Evolutionary conservation across 441 rosid genomes (phyloP), one percentile per base, ranked within the genome.

Genomic region (Melastoma candidum): DNA sequence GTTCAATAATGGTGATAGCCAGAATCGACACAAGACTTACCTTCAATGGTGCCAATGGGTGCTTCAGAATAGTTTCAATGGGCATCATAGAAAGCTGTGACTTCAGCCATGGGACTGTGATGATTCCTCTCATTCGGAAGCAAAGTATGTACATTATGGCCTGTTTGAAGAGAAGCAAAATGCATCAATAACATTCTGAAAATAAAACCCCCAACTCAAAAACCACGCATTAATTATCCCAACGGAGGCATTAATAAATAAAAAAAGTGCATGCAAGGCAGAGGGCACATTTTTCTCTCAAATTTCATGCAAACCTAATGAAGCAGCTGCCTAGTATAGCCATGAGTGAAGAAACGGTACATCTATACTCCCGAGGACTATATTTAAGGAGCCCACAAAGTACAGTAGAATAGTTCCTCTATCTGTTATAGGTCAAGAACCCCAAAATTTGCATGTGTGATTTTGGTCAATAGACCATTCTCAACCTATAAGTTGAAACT

Each of bases 111-210:
- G 92, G 83, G 63, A 81, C 76, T 63, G 77, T 79, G 61, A 81
- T 61, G 47, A 93, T 72, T 25, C 87, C 69, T 63, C 78, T 78
- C 97, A 88, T 81, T 7, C 89, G 82, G 61, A 93, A 93, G 79
- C 97, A 93, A 27, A 93, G 83, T 49, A 81, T 80, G 44, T 93
- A 84, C 85, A 89, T 71, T 54, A 93, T 76, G 29, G 95, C 97
- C 98, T 92, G 77, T 9, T 5, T 49, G 36, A 54, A 39, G 53
- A 44, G 47, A 46, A 47, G n/a, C 26, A 48, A 13, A 13, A 48
- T 17, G 60, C 29, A 44, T 47, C 5, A 27, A 52, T 51, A 25
- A 26, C 24, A 32, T 11, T 14, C 12, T 53, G 24, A 60, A 14
- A 55, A 26, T 47, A 41, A 47, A 44, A 47, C 5, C 13, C 47